These are phyloP conservation scores for Cystobasidium sp. DNA, from an alignment of 1,284 basidiomycete species.

Conservation along the genomic window DNA sequence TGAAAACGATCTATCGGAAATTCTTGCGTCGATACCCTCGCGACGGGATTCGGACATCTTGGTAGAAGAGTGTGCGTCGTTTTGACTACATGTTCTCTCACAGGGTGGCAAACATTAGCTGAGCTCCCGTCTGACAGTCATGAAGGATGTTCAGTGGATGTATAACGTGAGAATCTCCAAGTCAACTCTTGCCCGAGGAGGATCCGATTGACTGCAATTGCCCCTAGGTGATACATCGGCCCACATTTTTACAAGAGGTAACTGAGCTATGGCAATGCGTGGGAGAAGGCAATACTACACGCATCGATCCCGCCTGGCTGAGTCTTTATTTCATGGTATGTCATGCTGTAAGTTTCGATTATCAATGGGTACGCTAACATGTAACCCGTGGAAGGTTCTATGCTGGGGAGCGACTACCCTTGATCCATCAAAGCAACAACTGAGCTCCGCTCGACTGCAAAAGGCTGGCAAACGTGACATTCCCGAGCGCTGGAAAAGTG, in stretches of 20 bases:
- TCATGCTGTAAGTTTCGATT: not conserved
- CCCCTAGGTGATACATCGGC: conserved; percentile 5
- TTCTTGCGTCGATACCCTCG: conserved; percentile 12
- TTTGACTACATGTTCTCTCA: not conserved
- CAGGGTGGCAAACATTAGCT: not conserved
- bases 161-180: conserved; percentile 8
- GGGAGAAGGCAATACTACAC: conserved; percentile 18
- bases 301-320: conserved; percentile 23
- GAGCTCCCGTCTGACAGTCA: not conserved
- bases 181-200: not conserved
- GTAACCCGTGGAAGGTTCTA: not conserved
- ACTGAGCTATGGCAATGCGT: conserved; percentile 12
- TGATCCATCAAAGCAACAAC: not conserved
- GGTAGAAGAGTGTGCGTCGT: conserved; percentile 14
- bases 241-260: conserved; percentile 16
- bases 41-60: conserved; percentile 14
- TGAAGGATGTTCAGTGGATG: conserved; percentile 18
- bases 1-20: conserved; percentile 6
- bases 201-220: not conserved
- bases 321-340: conserved; percentile 20
- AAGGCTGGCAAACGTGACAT: conserved; percentile 11
- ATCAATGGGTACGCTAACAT: not conserved
- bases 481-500: conserved; percentile 14
- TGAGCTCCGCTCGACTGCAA: not conserved
- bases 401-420: conserved; percentile 17